Evolutionary conservation across 768 basidiomycete genomes (phyloP).

Genomic region (Naganishia antarctica): DNA sequence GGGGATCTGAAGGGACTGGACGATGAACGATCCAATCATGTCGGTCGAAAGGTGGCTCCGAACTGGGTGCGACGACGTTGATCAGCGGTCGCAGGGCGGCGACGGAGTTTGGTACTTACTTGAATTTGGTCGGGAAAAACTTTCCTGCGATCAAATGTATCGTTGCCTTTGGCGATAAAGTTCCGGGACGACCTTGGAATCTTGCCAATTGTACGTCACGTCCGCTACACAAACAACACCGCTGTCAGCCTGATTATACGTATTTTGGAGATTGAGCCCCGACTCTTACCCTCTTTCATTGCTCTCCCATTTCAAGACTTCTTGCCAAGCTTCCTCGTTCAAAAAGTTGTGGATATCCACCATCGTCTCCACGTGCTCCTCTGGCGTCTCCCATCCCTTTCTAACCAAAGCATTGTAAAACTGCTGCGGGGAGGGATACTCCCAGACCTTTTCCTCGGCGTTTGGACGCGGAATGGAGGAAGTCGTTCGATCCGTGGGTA

Average conservation of each 20-base stretch:
- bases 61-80: slow-evolving; percentile 53
- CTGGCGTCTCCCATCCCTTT: slow-evolving; percentile 96
- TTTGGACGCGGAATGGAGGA: slow-evolving; percentile 76
- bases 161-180: slow-evolving; percentile 89
- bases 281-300: slow-evolving; percentile 58
- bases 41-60: slow-evolving; percentile 90
- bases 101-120: slow-evolving; percentile 66
- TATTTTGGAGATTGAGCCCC: not conserved
- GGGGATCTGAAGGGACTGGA: slow-evolving; percentile 48
- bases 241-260: not conserved
- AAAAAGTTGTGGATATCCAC: slow-evolving; percentile 97
- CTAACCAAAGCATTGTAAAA: slow-evolving; percentile 94
- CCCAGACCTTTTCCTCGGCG: slow-evolving; percentile 58
- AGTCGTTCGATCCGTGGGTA: slow-evolving; percentile 69
- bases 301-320: slow-evolving; percentile 90
- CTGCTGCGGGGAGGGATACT: slow-evolving; percentile 95
- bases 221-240: slow-evolving; percentile 52
- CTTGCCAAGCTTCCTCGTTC: slow-evolving; percentile 93
- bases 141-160: slow-evolving; percentile 80
- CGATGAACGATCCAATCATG: slow-evolving; percentile 96
- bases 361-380: slow-evolving; percentile 91
- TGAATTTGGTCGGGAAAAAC: slow-evolving; percentile 83
- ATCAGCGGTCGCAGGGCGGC: too few relatives aligned
- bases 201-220: slow-evolving; percentile 69
- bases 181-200: slow-evolving; percentile 85